Evolutionary conservation across 352 stramenopile species (phyloP).

Genomic region (Pythium rhizo-oryzae): DNA sequence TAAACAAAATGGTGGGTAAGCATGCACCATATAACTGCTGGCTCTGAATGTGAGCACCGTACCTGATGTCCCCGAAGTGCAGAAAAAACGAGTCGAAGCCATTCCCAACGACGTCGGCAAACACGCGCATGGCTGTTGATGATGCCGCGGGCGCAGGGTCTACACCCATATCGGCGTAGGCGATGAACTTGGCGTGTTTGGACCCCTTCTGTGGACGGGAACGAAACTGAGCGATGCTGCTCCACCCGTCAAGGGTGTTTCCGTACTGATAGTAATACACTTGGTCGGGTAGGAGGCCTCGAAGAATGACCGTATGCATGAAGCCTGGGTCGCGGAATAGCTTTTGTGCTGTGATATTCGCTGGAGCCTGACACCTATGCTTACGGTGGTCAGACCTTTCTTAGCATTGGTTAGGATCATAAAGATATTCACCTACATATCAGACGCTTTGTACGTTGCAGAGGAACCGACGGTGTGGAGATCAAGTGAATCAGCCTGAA

Average conservation of each 20-base stretch:
- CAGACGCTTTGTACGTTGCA: slow-evolving; percentile 53
- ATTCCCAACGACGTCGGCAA: slow-evolving; percentile 47
- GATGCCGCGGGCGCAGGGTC: slow-evolving; percentile 46
- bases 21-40: background rate
- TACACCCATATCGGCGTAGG: slow-evolving; percentile 64
- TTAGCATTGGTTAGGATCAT: background rate
- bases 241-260: slow-evolving; percentile 54
- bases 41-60: background rate
- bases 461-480: slow-evolving; percentile 39
- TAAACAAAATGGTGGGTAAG: background rate
- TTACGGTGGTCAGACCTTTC: background rate
- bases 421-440: slow-evolving; percentile 42
- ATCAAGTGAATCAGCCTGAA: slow-evolving; percentile 30
- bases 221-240: slow-evolving; percentile 40
- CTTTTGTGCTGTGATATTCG: slow-evolving; percentile 41
- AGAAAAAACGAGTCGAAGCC: slow-evolving; percentile 75
- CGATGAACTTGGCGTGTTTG: slow-evolving; percentile 60
- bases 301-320: slow-evolving; percentile 69
- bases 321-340: slow-evolving; percentile 61
- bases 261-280: slow-evolving; percentile 73
- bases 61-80: slow-evolving; percentile 82
- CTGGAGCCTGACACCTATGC: slow-evolving; percentile 57
- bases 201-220: slow-evolving; percentile 31
- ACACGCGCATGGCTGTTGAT: slow-evolving; percentile 64
- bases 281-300: slow-evolving; percentile 37